phyloP scores from a whole-genome alignment of 2,329 filamentous ascomycete genomes.

The Ophiostoma australiae region DNA sequence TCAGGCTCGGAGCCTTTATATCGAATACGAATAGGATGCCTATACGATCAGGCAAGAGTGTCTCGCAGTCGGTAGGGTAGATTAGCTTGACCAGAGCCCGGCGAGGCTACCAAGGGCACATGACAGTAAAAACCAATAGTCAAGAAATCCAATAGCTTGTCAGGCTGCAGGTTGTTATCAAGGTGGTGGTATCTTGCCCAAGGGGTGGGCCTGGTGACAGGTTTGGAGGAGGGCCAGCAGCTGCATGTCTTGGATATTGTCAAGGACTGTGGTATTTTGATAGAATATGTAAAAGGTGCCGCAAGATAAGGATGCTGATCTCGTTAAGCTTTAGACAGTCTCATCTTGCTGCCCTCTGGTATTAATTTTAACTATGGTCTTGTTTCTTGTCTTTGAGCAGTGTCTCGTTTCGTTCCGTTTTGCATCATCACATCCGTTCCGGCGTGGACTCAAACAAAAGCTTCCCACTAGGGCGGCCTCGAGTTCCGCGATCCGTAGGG shows the following conservation, averaged over 20 bases:
- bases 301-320: background rate
- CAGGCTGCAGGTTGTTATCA: background rate
- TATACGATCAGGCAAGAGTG: background rate
- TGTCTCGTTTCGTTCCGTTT: background rate
- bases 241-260: constrained; percentile 11
- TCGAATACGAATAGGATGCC: constrained; percentile 14
- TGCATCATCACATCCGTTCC: background rate
- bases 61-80: background rate
- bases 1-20: constrained; percentile 1
- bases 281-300: background rate
- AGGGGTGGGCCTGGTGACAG: constrained; percentile 13
- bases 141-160: background rate
- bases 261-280: background rate
- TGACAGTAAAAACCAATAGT: background rate
- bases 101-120: constrained; percentile 10
- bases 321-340: background rate
- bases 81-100: background rate
- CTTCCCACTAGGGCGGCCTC: background rate
- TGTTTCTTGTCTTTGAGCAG: background rate
- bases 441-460: background rate
- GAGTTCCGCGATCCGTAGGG: background rate
- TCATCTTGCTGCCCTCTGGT: background rate
- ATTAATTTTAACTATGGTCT: background rate
- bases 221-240: background rate
- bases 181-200: background rate